Evolutionary conservation across 2,329 filamentous ascomycete genomes (phyloP), one percentile per base, ranked within the genome.

Genomic region (Hirsutella thompsonii): DNA sequence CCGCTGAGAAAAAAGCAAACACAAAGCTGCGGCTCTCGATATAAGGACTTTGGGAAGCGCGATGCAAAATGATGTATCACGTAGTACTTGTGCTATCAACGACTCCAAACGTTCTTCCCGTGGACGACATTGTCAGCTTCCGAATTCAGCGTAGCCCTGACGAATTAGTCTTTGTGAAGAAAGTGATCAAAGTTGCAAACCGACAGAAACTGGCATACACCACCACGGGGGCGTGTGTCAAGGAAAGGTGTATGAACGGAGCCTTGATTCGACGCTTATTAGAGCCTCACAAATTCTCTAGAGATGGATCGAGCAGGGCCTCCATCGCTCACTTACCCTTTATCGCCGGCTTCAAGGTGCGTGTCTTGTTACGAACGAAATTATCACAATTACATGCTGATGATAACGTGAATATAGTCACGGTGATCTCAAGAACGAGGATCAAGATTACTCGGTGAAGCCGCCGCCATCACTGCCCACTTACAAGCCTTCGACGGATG

Each of bases 361-460:
- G 37, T 19, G 8, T 23, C 36, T 23, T 28, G 16, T 20, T 36
- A 10, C 5, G 5, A 26, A 26, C n/a, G 18, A 14, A 10, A 9
- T 19, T 33, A 14, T 10, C 32, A 14, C 14, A 33, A 33, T n/a
- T 2, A 3, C 6, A 9, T 9, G 20, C 34, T 36, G 6, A 36
- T 19, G 5, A 8, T 19, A 5, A 20, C 20, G 10, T 20, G 33
- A 16, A 35, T 3, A 35, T 18, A 43, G 45, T 19, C 43, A 43
- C 28, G 44, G 46, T 36, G 46, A 47, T 10, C 23, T 26, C 11
- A 47, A 44, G 20, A 16, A 44, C 20, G 42, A 46, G 18, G 44
- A 46, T 34, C 42, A 34, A 4, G 32, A 43, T 18, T 36, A 43
- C 20, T 37, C 44, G 14, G 41, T 37, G n/a, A 45, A 45, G 29